phyloP scores from a whole-genome alignment of 139 green algal species.

The Chlamydomonas sp. region DNA sequence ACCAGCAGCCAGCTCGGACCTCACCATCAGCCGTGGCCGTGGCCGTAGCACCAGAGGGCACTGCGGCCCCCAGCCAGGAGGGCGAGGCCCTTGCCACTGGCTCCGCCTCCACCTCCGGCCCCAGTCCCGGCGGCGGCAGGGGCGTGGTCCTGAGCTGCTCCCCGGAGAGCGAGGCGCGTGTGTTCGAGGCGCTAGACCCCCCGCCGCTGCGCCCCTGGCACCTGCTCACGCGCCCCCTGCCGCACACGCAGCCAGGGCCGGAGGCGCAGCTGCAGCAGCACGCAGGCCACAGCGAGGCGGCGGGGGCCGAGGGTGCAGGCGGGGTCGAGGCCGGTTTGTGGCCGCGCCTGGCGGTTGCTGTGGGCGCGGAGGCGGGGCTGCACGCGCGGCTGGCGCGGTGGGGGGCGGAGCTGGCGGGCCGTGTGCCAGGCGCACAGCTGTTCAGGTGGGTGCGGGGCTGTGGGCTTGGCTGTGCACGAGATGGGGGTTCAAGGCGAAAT shows the following conservation, averaged over 20 bases:
- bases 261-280: not conserved
- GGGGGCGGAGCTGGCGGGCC: conserved; percentile 4
- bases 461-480: not conserved
- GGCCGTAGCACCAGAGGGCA: not conserved
- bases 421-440: conserved; percentile 22
- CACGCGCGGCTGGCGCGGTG: not conserved
- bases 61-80: no score
- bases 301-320: not conserved
- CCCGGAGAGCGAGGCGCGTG: conserved; percentile 24
- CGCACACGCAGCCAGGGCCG: not conserved
- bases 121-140: not conserved
- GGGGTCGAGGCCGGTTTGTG: not conserved
- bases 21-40: not conserved
- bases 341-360: not conserved
- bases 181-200: conserved; percentile 31
- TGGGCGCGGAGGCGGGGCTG: not conserved
- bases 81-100: not conserved
- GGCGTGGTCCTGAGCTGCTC: conserved; percentile 21
- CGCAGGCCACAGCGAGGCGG: not conserved
- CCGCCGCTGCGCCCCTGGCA: conserved; percentile 9
- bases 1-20: not conserved
- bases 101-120: not conserved
- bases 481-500: not conserved
- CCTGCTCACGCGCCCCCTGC: not conserved
- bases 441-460: conserved; percentile 16